Conservation (phyloP, 2,329 filamentous ascomycete genomes). For the Leptodontidium sp. region DNA sequence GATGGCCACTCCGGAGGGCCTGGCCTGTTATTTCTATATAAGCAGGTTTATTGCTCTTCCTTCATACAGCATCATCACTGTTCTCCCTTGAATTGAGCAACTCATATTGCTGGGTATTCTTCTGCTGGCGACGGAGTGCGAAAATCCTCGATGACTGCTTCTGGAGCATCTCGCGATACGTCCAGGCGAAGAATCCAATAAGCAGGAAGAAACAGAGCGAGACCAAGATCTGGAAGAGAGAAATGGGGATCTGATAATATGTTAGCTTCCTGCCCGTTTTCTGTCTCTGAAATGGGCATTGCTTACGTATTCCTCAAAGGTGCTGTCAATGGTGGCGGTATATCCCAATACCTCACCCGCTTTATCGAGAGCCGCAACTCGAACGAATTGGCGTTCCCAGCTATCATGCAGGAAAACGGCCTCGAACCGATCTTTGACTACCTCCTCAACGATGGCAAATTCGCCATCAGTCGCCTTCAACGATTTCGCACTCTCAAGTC, state of each 20-base stretch:
- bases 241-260: background rate
- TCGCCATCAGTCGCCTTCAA: slow-evolving; percentile 15
- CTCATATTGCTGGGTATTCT: slow-evolving; percentile 14
- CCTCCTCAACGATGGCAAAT: slow-evolving; percentile 13
- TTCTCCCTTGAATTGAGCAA: slow-evolving; percentile 12
- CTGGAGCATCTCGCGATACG: slow-evolving; percentile 10
- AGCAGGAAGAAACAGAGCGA: background rate
- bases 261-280: background rate
- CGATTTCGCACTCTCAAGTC: slow-evolving; percentile 27
- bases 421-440: slow-evolving; percentile 17
- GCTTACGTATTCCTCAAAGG: slow-evolving; percentile 16
- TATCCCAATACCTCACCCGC: slow-evolving; percentile 10
- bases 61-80: slow-evolving; percentile 10
- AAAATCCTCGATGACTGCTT: slow-evolving; percentile 10
- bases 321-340: slow-evolving; percentile 17
- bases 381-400: slow-evolving; percentile 13
- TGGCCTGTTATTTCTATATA: background rate
- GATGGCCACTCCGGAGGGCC: background rate
- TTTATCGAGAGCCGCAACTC: slow-evolving; percentile 21
- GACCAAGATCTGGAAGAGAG: background rate
- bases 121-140: background rate
- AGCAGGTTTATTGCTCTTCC: background rate
- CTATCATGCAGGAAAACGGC: background rate
- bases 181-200: slow-evolving; percentile 11
- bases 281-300: background rate